phyloP scores from a whole-genome alignment of 768 basidiomycete species.

The Tylopilus rubrobrunneus region DNA sequence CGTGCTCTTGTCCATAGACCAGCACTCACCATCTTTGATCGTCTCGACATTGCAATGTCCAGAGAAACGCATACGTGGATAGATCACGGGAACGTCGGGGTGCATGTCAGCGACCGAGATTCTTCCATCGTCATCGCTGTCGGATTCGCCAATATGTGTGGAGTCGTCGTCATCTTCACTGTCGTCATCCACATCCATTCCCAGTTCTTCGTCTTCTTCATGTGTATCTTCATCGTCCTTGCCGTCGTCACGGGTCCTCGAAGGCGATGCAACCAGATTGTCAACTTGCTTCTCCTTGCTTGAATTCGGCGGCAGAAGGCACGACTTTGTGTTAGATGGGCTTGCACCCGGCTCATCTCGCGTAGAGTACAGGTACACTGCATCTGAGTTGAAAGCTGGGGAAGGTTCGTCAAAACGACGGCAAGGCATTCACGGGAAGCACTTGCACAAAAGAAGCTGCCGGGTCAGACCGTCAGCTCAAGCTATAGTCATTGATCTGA shows the following conservation, averaged over 20 bases:
- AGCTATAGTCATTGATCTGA: not conserved
- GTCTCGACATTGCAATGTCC: slow-evolving; percentile 81
- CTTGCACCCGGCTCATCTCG: slow-evolving; percentile 48
- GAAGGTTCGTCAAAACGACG: slow-evolving; percentile 5
- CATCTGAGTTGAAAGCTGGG: slow-evolving; percentile 71
- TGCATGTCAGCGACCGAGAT: slow-evolving; percentile 23
- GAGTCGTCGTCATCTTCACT: slow-evolving; percentile 25
- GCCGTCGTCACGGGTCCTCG: not conserved
- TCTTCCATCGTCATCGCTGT: slow-evolving; percentile 32
- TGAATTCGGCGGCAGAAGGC: slow-evolving; percentile 31
- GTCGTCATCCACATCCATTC: slow-evolving; percentile 29
- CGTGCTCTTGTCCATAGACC: too few relatives aligned
- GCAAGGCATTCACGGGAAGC: not conserved
- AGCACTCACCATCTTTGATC: slow-evolving; percentile 74
- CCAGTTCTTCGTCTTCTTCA: slow-evolving; percentile 22
- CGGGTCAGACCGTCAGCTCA: slow-evolving; percentile 7
- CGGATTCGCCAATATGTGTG: slow-evolving; percentile 22
- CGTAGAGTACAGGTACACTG: slow-evolving; percentile 70
- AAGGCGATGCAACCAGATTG: not conserved
- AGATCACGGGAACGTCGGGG: slow-evolving; percentile 46
- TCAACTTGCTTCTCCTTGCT: not conserved
- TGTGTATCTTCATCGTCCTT: slow-evolving; percentile 5
- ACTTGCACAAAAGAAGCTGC: slow-evolving; percentile 65
- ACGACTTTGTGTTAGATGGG: slow-evolving; percentile 17
- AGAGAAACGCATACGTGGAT: slow-evolving; percentile 58